These are phyloP conservation scores for Pyrus hybrid DNA, from an alignment of 331 rosid species.

Conservation along the genomic window DNA sequence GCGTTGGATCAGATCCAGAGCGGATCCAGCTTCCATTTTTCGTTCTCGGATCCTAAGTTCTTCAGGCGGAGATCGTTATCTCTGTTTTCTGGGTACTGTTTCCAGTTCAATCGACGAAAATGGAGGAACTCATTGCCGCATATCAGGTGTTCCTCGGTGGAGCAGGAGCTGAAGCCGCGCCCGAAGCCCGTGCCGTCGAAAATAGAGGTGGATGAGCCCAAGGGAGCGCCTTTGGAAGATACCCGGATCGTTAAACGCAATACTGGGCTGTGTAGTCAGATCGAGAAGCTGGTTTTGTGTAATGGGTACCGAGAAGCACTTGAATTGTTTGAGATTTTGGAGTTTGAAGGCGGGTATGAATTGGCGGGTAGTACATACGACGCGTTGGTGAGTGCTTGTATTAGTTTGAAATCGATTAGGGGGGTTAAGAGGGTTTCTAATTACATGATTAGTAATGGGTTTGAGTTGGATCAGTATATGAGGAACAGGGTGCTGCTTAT, in stretches of 20 bases:
- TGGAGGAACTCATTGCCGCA: slow-evolving; percentile 26
- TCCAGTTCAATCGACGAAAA: slow-evolving; percentile 18
- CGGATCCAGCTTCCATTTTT: slow-evolving; percentile 11
- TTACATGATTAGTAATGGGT: slow-evolving; percentile 45
- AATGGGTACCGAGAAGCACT: slow-evolving; percentile 49
- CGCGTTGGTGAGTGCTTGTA: slow-evolving; percentile 63
- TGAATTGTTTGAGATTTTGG: slow-evolving; percentile 79
- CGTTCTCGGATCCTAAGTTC: slow-evolving; percentile 17
- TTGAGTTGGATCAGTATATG: slow-evolving; percentile 60
- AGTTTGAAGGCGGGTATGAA: slow-evolving; percentile 41
- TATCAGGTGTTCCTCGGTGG: slow-evolving; percentile 43
- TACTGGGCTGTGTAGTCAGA: slow-evolving; percentile 51
- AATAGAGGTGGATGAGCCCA: slow-evolving; percentile 18
- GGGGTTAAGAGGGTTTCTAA: slow-evolving; percentile 61
- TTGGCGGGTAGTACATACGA: slow-evolving; percentile 52
- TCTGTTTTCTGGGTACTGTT: slow-evolving; percentile 22
- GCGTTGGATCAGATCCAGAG: slow-evolving; percentile 23
- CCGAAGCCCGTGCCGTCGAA: slow-evolving; percentile 35
- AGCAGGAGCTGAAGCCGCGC: slow-evolving; percentile 37
- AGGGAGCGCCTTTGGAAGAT: slow-evolving; percentile 15
- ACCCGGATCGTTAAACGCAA: slow-evolving; percentile 26
- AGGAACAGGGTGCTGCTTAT: slow-evolving; percentile 63
- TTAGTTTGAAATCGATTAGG: slow-evolving; percentile 55
- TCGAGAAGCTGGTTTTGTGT: slow-evolving; percentile 60
- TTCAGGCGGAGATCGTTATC: slow-evolving; percentile 6